Conservation (phyloP, 179 eudicot genomes). For the Nepenthes alata region DNA sequence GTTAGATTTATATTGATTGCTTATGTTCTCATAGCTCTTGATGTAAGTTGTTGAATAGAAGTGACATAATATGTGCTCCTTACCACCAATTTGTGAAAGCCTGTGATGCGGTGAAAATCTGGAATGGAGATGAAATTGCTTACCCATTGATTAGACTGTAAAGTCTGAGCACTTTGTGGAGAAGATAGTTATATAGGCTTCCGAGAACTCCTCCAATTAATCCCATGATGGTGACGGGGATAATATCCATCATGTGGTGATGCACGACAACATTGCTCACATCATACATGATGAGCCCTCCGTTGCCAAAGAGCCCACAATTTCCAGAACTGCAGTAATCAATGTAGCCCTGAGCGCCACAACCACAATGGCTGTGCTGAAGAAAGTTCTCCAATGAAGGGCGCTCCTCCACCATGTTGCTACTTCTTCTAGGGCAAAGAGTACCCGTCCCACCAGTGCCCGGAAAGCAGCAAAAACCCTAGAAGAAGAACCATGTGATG, state of each 20-base stretch:
- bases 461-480: slow-evolving; percentile 91
- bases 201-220: slow-evolving; percentile 82
- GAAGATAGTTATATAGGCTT: slow-evolving; percentile 64
- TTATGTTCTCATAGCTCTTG: not conserved
- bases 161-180: slow-evolving; percentile 74
- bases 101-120: not conserved
- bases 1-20: not conserved
- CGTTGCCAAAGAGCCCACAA: slow-evolving; percentile 82
- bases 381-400: slow-evolving; percentile 94
- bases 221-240: slow-evolving; percentile 61
- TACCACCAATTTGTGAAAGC: not conserved
- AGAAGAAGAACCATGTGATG: slow-evolving; percentile 86
- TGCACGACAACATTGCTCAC: slow-evolving; percentile 63
- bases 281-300: slow-evolving; percentile 81
- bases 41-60: not conserved
- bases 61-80: not conserved
- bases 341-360: slow-evolving; percentile 68
- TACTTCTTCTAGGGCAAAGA: slow-evolving; percentile 85
- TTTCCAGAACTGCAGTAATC: slow-evolving; percentile 61
- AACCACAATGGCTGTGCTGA: slow-evolving; percentile 87
- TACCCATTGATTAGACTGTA: slow-evolving; percentile 88
- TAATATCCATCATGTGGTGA: slow-evolving; percentile 52
- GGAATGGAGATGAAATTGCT: slow-evolving; percentile 18
- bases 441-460: slow-evolving; percentile 86
- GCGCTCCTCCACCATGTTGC: slow-evolving; percentile 99